Conservation (phyloP, 768 basidiomycete species). For the Suillus brevipes region DNA sequence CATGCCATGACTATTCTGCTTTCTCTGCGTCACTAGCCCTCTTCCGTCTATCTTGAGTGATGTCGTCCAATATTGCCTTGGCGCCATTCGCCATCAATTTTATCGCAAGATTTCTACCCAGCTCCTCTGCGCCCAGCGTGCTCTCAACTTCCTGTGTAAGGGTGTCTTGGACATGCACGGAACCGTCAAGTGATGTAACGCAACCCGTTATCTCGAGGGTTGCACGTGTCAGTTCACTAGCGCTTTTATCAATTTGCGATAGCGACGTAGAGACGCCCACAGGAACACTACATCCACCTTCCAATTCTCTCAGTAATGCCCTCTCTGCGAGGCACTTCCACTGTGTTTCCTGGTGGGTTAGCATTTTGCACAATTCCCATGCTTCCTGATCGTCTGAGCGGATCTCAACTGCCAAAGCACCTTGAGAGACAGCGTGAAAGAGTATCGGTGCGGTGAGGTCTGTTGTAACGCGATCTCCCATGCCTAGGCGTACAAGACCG, state of each 20-base stretch:
- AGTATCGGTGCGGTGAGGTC: conserved; percentile 74
- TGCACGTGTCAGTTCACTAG: conserved; percentile 20
- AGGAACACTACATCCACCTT: conserved; percentile 97
- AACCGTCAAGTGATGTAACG: conserved; percentile 82
- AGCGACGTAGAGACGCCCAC: conserved; percentile 75
- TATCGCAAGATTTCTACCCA: conserved; percentile 68
- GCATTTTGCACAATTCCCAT: conserved; percentile 57
- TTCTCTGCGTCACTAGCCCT: conserved; percentile 42
- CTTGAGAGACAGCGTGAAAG: conserved; percentile 92
- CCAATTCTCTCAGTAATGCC: conserved; percentile 82
- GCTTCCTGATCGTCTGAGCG: conserved; percentile 63
- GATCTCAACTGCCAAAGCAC: conserved; percentile 87
- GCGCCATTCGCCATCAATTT: conserved; percentile 71
- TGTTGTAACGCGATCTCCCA: conserved; percentile 71
- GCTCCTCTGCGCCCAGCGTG: conserved; percentile 59
- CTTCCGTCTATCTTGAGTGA: conserved; percentile 64
- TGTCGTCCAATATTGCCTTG: conserved; percentile 76
- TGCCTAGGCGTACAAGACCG: conserved; percentile 80
- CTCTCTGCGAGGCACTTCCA: conserved; percentile 85
- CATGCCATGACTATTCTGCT: conserved; percentile 10
- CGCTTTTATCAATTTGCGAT: conserved; percentile 32
- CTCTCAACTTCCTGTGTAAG: conserved; percentile 51
- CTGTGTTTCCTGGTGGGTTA: conserved; percentile 77
- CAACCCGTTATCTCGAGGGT: conserved; percentile 70
- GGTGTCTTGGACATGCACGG: conserved; percentile 66